These are phyloP conservation scores for Sporothrix sp. DNA, from an alignment of 2,329 filamentous ascomycete species.

Conservation along the genomic window DNA sequence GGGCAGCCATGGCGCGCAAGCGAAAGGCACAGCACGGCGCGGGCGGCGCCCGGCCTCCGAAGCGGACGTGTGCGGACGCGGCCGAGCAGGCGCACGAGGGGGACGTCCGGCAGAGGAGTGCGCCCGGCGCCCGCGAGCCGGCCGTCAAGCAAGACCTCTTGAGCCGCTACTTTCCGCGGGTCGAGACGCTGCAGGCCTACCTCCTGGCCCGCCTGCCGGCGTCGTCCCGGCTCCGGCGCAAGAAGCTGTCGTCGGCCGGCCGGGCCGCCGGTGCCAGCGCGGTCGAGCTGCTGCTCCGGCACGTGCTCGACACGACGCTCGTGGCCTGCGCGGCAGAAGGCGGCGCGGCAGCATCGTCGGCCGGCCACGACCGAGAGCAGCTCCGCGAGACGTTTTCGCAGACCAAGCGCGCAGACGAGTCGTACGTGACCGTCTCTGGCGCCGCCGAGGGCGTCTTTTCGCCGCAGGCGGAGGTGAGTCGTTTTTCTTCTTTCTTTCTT, in stretches of 20 bases:
- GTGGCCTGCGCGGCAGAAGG: conserved; percentile 41
- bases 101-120: not conserved
- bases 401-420: conserved; percentile 41
- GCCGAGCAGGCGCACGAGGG: no score
- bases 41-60: not conserved
- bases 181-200: conserved; percentile 61
- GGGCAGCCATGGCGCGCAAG: not conserved
- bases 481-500: conserved; percentile 32
- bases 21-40: not conserved
- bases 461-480: conserved; percentile 48
- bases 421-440: conserved; percentile 42
- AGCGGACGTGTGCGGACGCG: not conserved
- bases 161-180: conserved; percentile 54
- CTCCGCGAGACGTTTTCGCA: conserved; percentile 55
- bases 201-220: conserved; percentile 54
- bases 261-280: conserved; percentile 10
- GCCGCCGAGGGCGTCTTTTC: conserved; percentile 35
- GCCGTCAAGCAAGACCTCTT: conserved; percentile 51
- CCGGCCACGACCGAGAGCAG: conserved; percentile 32
- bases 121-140: not conserved
- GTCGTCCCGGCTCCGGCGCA: conserved; percentile 54
- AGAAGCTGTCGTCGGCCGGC: conserved; percentile 36
- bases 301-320: conserved; percentile 59
- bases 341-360: conserved; percentile 1
- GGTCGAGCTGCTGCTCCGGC: conserved; percentile 36